Evolutionary conservation across 495 filamentous ascomycete species (phyloP).

Genomic region (Penicillium pancosmium): DNA sequence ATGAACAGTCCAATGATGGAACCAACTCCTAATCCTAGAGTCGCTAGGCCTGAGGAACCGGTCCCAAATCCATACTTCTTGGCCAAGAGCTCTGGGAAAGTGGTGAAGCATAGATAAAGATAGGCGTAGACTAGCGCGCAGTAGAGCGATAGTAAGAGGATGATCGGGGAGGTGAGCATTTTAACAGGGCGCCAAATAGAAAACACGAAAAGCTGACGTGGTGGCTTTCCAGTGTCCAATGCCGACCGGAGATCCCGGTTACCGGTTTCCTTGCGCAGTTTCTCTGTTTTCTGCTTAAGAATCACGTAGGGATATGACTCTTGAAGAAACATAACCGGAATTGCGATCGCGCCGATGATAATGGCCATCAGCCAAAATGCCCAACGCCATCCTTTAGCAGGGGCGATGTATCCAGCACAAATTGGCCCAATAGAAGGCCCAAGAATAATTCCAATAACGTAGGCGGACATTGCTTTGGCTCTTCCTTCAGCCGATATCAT

Average conservation of each 20-base stretch:
- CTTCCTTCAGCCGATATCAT: not conserved
- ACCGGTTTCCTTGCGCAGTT: constrained; percentile 60
- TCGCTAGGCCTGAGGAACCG: constrained; percentile 58
- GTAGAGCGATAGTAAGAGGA: constrained; percentile 56
- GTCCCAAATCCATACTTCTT: constrained; percentile 56
- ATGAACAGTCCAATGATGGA: constrained; percentile 46
- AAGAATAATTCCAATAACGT: not conserved
- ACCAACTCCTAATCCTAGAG: constrained; percentile 56
- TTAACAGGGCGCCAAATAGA: constrained; percentile 54
- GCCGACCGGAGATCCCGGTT: constrained; percentile 43
- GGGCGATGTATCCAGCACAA: constrained; percentile 42
- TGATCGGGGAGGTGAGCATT: constrained; percentile 60
- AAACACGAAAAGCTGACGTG: constrained; percentile 36
- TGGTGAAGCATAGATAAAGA: constrained; percentile 66
- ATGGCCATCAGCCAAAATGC: constrained; percentile 57
- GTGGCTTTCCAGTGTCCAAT: constrained; percentile 31
- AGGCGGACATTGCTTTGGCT: not conserved
- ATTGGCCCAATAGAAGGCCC: constrained; percentile 33
- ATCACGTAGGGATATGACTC: constrained; percentile 74
- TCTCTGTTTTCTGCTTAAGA: constrained; percentile 61
- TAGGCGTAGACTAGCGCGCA: constrained; percentile 61
- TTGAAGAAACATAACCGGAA: not conserved
- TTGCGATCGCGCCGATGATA: constrained; percentile 7
- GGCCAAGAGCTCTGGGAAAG: constrained; percentile 59
- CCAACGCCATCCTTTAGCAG: constrained; percentile 38